A percentile compares a stretch with the other conserved stretches of the same genome.
These are phyloP conservation scores for Lunasporangiospora selenospora DNA, from an alignment of 192 early-diverging fungal species.

Conservation along the genomic window DNA sequence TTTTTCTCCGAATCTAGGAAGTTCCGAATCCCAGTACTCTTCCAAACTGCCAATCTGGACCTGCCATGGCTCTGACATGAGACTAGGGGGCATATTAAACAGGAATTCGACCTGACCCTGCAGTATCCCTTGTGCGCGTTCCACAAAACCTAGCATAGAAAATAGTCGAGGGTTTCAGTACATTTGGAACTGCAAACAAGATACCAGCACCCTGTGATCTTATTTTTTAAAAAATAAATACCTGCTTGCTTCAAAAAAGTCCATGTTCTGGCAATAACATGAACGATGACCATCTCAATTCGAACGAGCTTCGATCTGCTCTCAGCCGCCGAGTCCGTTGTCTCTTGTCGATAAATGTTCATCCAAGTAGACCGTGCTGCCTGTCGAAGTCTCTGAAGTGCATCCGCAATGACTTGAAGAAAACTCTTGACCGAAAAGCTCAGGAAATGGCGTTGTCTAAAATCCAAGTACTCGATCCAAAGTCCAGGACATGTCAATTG, in stretches of 20 bases:
- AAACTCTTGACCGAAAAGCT: slow-evolving; percentile 59
- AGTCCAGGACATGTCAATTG: slow-evolving; percentile 46
- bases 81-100: slow-evolving; percentile 45
- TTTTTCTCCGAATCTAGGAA: slow-evolving; percentile 61
- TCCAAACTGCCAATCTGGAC: slow-evolving; percentile 50
- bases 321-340: neutral
- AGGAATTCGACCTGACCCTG: slow-evolving; percentile 61
- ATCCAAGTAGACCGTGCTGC: slow-evolving; percentile 11
- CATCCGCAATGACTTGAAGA: slow-evolving; percentile 53
- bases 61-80: slow-evolving; percentile 37
- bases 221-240: slow-evolving; percentile 16
- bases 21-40: slow-evolving; percentile 62
- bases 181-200: too few relatives aligned
- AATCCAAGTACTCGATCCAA: slow-evolving; percentile 65
- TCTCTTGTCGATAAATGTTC: slow-evolving; percentile 1
- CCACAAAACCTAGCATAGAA: slow-evolving; percentile 51
- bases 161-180: neutral
- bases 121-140: slow-evolving; percentile 54
- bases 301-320: slow-evolving; percentile 22
- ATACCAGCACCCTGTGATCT: too few relatives aligned
- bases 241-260: slow-evolving; percentile 63
- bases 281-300: slow-evolving; percentile 59
- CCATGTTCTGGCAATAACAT: slow-evolving; percentile 53
- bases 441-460: slow-evolving; percentile 59
- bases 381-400: slow-evolving; percentile 40